Evolutionary conservation across 805 yeast genomes (phyloP).

Genomic region (Ogataea methanolica): DNA sequence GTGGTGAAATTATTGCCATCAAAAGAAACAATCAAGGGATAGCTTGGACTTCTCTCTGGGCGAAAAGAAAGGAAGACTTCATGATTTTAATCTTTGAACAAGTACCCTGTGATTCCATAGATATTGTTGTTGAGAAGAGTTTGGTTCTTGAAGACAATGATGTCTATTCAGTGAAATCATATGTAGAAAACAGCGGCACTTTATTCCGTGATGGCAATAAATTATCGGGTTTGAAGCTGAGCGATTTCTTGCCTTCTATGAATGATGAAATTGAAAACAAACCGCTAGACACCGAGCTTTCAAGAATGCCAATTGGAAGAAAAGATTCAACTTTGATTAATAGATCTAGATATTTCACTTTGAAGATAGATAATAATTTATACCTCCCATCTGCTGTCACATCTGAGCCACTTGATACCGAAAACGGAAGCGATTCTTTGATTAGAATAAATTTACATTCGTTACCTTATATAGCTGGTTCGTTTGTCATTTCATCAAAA

Average conservation of each 20-base stretch:
- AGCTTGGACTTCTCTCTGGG: conserved; percentile 91
- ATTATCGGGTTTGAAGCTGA: conserved; percentile 13
- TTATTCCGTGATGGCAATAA: conserved; percentile 16
- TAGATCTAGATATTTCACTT: conserved; percentile 58
- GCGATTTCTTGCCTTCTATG: conserved; percentile 21
- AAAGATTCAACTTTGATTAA: conserved; percentile 45
- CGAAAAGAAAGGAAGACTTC: conserved; percentile 64
- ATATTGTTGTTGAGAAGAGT: conserved; percentile 44
- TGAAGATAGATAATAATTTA: conserved; percentile 37
- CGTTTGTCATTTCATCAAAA: conserved; percentile 59
- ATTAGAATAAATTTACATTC: conserved; percentile 66
- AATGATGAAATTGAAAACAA: conserved; percentile 10
- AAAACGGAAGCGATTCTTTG: conserved; percentile 25
- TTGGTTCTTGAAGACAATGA: conserved; percentile 9
- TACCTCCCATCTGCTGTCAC: conserved; percentile 73
- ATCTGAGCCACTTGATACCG: conserved; percentile 51
- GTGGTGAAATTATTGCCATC: conserved; percentile 84
- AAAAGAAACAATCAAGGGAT: conserved; percentile 57
- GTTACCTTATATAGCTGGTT: conserved; percentile 83
- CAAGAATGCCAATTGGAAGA: conserved; percentile 20
- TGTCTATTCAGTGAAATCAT: conserved; percentile 20
- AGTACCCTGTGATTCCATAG: conserved; percentile 68
- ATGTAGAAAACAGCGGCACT: conserved; percentile 18
- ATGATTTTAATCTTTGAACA: conserved; percentile 85
- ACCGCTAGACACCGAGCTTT: conserved; percentile 2